phyloP scores from a whole-genome alignment of 2,329 filamentous ascomycete species.

The Ophiocordyceps camponoti-saundersi region DNA sequence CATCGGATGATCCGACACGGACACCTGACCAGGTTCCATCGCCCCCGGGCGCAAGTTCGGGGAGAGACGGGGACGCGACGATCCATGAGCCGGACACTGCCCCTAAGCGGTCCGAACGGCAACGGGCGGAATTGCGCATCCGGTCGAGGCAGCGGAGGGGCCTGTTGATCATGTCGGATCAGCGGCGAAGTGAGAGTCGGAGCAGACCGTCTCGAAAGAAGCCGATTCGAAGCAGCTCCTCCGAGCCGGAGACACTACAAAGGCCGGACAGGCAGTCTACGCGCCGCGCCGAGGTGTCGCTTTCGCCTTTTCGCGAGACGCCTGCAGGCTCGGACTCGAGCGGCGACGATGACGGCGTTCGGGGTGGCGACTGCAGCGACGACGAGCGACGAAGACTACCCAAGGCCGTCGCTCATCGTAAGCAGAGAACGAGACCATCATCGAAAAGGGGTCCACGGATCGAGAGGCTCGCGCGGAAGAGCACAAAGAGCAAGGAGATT shows the following conservation, averaged over 20 bases:
- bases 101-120: constrained; percentile 5
- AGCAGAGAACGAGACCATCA: background rate
- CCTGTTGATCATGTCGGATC: constrained; percentile 26
- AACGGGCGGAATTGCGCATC: constrained; percentile 28
- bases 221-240: background rate
- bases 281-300: too few relatives aligned
- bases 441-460: constrained; percentile 16
- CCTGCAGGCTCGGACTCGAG: too few relatives aligned
- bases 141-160: constrained; percentile 29
- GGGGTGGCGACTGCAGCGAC: background rate
- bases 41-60: background rate
- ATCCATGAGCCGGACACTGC: background rate
- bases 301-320: too few relatives aligned
- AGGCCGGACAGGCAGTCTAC: too few relatives aligned
- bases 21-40: too few relatives aligned
- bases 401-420: too few relatives aligned
- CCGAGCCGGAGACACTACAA: too few relatives aligned
- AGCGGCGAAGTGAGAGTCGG: constrained; percentile 2
- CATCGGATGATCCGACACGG: background rate
- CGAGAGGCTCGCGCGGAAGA: constrained; percentile 21
- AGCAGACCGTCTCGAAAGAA: background rate
- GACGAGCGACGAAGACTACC: too few relatives aligned
- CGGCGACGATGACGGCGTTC: background rate
- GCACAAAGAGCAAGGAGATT: constrained; percentile 29
- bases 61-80: background rate